phyloP scores from a whole-genome alignment of 2,329 filamentous ascomycete species.

The Talaromyces sp. region DNA sequence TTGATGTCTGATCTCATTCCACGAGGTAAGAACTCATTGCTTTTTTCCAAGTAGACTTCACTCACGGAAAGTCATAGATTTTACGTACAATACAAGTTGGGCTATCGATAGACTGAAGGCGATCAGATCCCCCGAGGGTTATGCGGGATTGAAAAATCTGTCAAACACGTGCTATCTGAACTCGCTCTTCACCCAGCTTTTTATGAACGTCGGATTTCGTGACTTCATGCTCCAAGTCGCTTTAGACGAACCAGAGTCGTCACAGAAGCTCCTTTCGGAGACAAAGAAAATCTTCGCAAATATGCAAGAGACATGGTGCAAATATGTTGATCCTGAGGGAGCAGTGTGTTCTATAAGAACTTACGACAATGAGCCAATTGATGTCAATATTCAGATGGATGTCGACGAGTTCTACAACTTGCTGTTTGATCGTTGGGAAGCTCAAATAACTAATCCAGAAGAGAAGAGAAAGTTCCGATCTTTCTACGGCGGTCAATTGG shows the following conservation, averaged over 20 bases:
- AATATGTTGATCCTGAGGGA: slow-evolving; percentile 65
- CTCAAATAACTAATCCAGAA: slow-evolving; percentile 63
- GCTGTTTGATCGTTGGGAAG: slow-evolving; percentile 85
- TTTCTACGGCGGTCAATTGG: slow-evolving; percentile 85
- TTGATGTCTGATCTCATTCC: slow-evolving; percentile 49
- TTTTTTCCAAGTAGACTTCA: background rate
- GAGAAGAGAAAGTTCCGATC: slow-evolving; percentile 69
- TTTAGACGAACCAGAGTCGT: slow-evolving; percentile 50
- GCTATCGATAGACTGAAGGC: slow-evolving; percentile 61
- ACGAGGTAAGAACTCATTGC: slow-evolving; percentile 33
- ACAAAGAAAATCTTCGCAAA: slow-evolving; percentile 77
- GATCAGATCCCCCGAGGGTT: slow-evolving; percentile 72
- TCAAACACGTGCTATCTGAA: slow-evolving; percentile 98
- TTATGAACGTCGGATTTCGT: slow-evolving; percentile 88
- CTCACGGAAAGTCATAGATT: slow-evolving; percentile 36
- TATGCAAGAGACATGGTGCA: slow-evolving; percentile 76
- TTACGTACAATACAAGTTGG: slow-evolving; percentile 57
- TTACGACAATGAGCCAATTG: slow-evolving; percentile 75
- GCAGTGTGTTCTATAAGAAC: slow-evolving; percentile 74
- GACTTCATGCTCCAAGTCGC: slow-evolving; percentile 69
- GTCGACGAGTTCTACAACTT: slow-evolving; percentile 97
- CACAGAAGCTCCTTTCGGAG: slow-evolving; percentile 66
- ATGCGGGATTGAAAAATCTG: slow-evolving; percentile 84
- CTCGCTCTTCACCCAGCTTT: slow-evolving; percentile 87
- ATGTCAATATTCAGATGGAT: slow-evolving; percentile 90